Evolutionary conservation across 331 rosid genomes (phyloP), one percentile per base, ranked within the genome.

Genomic region (Quercus tomentella): DNA sequence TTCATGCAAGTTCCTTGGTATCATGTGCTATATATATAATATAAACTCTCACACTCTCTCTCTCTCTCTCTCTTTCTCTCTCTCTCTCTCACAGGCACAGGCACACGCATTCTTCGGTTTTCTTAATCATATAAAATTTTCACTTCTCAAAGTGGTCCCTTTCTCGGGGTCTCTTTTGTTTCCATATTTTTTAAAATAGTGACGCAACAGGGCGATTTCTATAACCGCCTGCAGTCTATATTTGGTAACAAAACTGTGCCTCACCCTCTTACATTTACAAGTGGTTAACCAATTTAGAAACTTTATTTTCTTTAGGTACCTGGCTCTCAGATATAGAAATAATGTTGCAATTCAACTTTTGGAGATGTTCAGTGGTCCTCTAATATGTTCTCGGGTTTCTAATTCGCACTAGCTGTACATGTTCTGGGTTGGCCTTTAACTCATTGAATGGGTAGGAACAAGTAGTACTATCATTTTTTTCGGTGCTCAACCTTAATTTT

Each of bases 1-100:
- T 90, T 88, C 88, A 82, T 87, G 88, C 84, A 82, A 72, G 28
- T 62, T 60, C 78, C 81, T 80, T 84, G 81, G 82, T 81, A 82
- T 49, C 63, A 15, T 77, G 76, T 83, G 71, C 54, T 84, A 21
- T 70, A 17, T 62, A 52, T 43, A 70, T 84, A 77, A 56, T 67
- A 45, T 10, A 51, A 61, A 5, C 56, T 25, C 41, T 22, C 5
- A 10, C 20, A 20, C 12, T 7, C 68, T 62, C 56, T n/a, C 77
- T 7, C 7, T 28, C 45, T 9, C 65, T 37, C 63, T 17, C 41
- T 6, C 10, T 7, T n/a, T 7, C 7, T 28, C 45, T 9, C 65
- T 37, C 63, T 17, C 41, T 6, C 10, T 7, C 10, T 0, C 12
- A 0, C 3, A 8, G 45, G 45, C 61, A 66, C 49, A 66, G 25